Evolutionary conservation across 768 basidiomycete species (phyloP).

Genomic region (Panellus pusillus): DNA sequence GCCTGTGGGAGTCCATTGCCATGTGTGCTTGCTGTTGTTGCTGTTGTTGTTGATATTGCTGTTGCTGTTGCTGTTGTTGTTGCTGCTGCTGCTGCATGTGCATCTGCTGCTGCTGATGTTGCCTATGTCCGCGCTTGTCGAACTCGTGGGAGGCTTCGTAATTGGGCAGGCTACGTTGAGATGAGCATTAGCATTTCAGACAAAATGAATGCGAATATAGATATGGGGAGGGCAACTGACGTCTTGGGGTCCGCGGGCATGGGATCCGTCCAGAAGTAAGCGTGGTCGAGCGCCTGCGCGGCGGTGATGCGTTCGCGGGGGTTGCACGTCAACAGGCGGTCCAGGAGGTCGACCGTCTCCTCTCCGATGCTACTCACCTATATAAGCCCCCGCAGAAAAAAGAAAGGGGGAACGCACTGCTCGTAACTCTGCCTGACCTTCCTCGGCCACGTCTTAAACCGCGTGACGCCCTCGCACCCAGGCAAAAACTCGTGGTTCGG

Average conservation of each 20-base stretch:
- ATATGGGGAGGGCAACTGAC: constrained; percentile 46
- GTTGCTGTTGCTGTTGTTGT: constrained; percentile 25
- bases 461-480: constrained; percentile 77
- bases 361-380: constrained; percentile 52
- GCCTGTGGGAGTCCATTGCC: constrained; percentile 1
- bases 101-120: constrained; percentile 27
- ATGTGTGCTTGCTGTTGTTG: not conserved
- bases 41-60: not conserved
- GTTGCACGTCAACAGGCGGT: constrained; percentile 79
- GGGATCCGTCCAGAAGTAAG: constrained; percentile 93
- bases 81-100: constrained; percentile 24
- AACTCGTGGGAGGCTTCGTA: constrained; percentile 87
- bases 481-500: constrained; percentile 74
- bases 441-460: constrained; percentile 49
- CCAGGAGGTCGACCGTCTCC: constrained; percentile 80
- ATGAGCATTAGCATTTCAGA: no score
- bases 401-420: constrained; percentile 44
- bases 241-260: constrained; percentile 82
- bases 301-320: constrained; percentile 86
- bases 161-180: constrained; percentile 53
- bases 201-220: not conserved
- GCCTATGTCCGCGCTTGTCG: constrained; percentile 68
- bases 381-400: constrained; percentile 9
- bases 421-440: constrained; percentile 59
- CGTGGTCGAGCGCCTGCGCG: constrained; percentile 82